Base-by-base conservation (phyloP, 2,329 filamentous ascomycete genomes). In the Tolypocladium endophyticum region DNA sequence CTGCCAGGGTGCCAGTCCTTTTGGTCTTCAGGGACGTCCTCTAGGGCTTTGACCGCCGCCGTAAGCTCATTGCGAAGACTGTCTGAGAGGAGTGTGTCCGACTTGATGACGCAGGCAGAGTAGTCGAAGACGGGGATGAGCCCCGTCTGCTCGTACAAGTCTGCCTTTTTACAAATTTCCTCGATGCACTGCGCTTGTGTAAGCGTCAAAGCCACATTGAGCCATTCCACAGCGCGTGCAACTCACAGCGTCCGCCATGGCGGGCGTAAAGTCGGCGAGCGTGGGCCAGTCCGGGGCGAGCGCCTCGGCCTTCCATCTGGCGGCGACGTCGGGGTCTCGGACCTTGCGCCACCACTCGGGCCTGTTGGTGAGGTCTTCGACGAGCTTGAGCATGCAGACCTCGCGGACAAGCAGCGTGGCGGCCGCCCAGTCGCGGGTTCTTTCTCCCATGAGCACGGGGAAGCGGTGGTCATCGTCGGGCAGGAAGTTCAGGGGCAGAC, bases 1-100 rank as follows among this genome's bases (percentile, higher is more conserved):
- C 81, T 84, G 2, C 78, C 74, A 0, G 85, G 86, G 68, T 88
- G 83, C 78, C 81, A 89, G 68, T 87, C 85, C 62, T 81, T 79
- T 39, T 74, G 56, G 0, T 72, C 59, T 8, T 81, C 77, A 0
- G 80, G 77, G 0, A 81, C 74, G 23, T 80, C 69, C 61, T 87
- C 79, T 1, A 89, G 72, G 0, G 67, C 67, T 1, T 69, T 67
- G 38, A 82, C 77, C 1, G 75, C 77, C 3, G 66, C 63, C 35
- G 66, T 72, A 3, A 88, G 72, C 1, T 72, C 69, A 1, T 77
- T 20, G 5, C 60, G 59, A 3, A 73, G 64, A 0, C 63, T 64
- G 0, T 65, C 53, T 1, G 65, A 54, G 16, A 74, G 53, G 38
- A 71, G 55, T 5, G 18, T 64, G 55, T 76, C 74, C 0, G 73